Evolutionary conservation across 768 basidiomycete genomes (phyloP), one percentile per base, ranked within the genome.

Genomic region (Suillus paluster): DNA sequence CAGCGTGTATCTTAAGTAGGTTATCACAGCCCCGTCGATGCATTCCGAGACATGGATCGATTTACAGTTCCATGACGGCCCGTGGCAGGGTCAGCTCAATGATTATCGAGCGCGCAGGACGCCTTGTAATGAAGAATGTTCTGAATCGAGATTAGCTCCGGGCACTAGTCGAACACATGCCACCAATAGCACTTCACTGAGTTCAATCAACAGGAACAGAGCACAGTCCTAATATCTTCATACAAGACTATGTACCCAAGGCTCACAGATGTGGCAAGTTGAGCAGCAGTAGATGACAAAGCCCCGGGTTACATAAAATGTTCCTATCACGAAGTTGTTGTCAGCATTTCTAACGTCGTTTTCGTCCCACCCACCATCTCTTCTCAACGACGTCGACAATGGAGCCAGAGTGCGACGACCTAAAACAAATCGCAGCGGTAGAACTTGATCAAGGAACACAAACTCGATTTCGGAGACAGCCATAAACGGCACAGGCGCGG

Each of bases 251-350:
- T n/a, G n/a, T n/a, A 21, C 23, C 38, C 17, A 27, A 41, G 38
- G 38, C 38, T 55, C 36, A 19, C 23, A 39, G 54, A 36, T 36
- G 34, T 54, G 34, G 53, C 53, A 36, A 54, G 53, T 23, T 23
- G 50, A 44, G 58, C 57, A 62, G 61, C 54, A 67, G 63, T 61
- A 61, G 73, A 73, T 74, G 73, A 74, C 73, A 74, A 74, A 74
- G 73, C 73, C 63, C 65, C 45, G 60, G 73, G 73, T 74, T 74
- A 74, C 73, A 74, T 74, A 74, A 74, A 74, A 69, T 57, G 74
- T 68, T 65, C 66, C 58, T 65, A 64, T 60, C 59, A 54, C 49
- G 39, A 38, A 66, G 69, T 69, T 64, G 66, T 75, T 75, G 73
- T 74, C 73, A 74, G 74, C 74, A 73, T 56, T 70, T 70, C 68